These are phyloP conservation scores for Leucosporidium scottii DNA, from an alignment of 768 basidiomycete genomes.

Conservation along the genomic window DNA sequence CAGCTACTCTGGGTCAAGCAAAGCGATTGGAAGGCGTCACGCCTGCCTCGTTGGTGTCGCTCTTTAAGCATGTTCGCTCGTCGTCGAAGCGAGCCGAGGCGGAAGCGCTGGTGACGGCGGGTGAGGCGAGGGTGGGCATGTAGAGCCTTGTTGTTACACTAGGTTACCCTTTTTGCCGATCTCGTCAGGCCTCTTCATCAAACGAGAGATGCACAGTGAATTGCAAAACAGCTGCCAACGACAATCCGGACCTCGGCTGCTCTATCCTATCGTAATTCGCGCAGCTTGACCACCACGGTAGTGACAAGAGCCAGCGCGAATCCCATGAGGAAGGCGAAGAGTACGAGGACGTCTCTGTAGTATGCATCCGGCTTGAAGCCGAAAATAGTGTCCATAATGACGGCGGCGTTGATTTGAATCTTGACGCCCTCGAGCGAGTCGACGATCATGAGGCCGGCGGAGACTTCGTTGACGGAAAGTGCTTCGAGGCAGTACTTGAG, in stretches of 20 bases:
- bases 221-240: too few species aligned
- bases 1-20: slow-evolving; percentile 78
- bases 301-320: slow-evolving; percentile 58
- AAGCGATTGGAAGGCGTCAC: slow-evolving; percentile 94
- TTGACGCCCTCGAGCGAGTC: slow-evolving; percentile 33
- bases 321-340: neutral
- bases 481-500: slow-evolving; percentile 50
- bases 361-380: slow-evolving; percentile 76
- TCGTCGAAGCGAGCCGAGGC: slow-evolving; percentile 1
- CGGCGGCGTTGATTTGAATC: slow-evolving; percentile 58
- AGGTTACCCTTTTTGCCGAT: too few species aligned
- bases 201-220: too few species aligned
- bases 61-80: slow-evolving; percentile 57
- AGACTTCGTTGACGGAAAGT: slow-evolving; percentile 83
- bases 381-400: slow-evolving; percentile 87
- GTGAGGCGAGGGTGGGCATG: too few species aligned
- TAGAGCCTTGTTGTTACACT: too few species aligned
- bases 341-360: slow-evolving; percentile 45
- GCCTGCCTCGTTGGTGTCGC: slow-evolving; percentile 60
- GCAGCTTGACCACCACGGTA: slow-evolving; percentile 67
- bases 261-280: slow-evolving; percentile 57
- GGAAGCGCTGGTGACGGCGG: neutral
- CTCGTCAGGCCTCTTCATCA: too few species aligned
- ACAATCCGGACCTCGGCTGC: too few species aligned
- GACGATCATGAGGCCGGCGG: slow-evolving; percentile 71